Conservation (phyloP, 192 early-diverging fungal genomes). For the Hyaloraphidium curvatum region DNA sequence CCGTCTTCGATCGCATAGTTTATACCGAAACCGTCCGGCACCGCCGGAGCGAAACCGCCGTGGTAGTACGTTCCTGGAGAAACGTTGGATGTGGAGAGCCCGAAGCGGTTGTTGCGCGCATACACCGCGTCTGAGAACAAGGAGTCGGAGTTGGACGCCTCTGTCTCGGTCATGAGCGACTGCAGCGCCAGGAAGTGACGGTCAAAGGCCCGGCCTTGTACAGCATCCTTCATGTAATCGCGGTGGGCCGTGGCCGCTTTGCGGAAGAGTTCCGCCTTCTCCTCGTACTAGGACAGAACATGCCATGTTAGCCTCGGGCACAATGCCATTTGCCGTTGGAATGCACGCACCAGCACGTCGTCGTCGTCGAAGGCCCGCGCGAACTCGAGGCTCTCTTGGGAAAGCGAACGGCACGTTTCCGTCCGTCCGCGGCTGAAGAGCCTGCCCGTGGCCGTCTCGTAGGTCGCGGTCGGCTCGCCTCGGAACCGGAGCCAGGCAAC, state of each 20-base stretch:
- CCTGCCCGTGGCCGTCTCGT: constrained; percentile 57
- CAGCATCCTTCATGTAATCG: constrained; percentile 55
- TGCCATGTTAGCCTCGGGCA: constrained; percentile 28
- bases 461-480: constrained; percentile 44
- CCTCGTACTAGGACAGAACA: constrained; percentile 17
- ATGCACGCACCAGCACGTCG: constrained; percentile 19
- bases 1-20: constrained; percentile 37
- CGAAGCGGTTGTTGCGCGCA: constrained; percentile 54
- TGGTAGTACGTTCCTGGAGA: constrained; percentile 25
- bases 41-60: constrained; percentile 34
- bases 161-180: constrained; percentile 35
- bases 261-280: constrained; percentile 20
- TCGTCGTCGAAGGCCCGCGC: constrained; percentile 53
- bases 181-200: constrained; percentile 77
- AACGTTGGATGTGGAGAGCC: constrained; percentile 59
- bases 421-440: constrained; percentile 68
- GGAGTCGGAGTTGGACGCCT: constrained; percentile 28
- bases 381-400: constrained; percentile 57
- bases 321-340: constrained; percentile 4
- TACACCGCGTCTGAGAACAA: constrained; percentile 74
- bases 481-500: constrained; percentile 59
- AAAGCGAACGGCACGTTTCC: constrained; percentile 73
- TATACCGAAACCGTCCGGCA: constrained; percentile 30
- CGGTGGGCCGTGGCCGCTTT: constrained; percentile 32
- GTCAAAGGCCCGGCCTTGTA: constrained; percentile 66